phyloP scores from a whole-genome alignment of 768 basidiomycete species.

The Pilatotrama ljubarskyi region DNA sequence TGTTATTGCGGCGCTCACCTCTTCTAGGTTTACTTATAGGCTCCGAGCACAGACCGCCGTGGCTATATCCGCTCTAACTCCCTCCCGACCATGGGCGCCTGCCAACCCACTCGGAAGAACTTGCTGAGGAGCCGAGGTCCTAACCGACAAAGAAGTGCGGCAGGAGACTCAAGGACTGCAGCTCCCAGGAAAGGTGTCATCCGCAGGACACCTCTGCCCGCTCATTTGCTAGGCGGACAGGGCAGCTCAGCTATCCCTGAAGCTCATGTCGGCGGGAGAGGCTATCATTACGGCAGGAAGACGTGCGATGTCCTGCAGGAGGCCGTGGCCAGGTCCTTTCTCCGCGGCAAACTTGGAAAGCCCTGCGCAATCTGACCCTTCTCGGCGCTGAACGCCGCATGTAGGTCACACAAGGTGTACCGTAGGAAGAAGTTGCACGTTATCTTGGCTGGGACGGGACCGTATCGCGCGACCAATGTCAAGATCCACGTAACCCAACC shows the following conservation, averaged over 20 bases:
- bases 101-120: not conserved
- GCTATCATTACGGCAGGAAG: slow-evolving; percentile 14
- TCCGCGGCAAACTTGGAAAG: slow-evolving; percentile 5
- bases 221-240: not conserved
- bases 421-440: not conserved
- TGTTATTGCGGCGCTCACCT: not conserved
- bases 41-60: not conserved
- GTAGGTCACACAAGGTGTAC: slow-evolving; percentile 8
- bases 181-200: not conserved
- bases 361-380: not conserved
- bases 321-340: not conserved
- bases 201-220: not conserved
- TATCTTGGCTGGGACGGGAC: not conserved
- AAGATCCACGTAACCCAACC: not conserved
- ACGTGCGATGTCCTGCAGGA: slow-evolving; percentile 14
- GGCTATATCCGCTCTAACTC: slow-evolving; percentile 11
- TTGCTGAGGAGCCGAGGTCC: not conserved
- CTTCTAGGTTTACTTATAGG: not conserved
- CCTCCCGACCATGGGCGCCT: not conserved
- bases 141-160: not conserved
- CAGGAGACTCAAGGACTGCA: not conserved
- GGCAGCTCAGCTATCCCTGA: not conserved
- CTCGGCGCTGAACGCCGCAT: not conserved
- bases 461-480: not conserved
- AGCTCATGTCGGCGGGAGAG: slow-evolving; percentile 7